phyloP scores from a whole-genome alignment of 1,284 basidiomycete species.

The Neotropicomus parvogracilis region DNA sequence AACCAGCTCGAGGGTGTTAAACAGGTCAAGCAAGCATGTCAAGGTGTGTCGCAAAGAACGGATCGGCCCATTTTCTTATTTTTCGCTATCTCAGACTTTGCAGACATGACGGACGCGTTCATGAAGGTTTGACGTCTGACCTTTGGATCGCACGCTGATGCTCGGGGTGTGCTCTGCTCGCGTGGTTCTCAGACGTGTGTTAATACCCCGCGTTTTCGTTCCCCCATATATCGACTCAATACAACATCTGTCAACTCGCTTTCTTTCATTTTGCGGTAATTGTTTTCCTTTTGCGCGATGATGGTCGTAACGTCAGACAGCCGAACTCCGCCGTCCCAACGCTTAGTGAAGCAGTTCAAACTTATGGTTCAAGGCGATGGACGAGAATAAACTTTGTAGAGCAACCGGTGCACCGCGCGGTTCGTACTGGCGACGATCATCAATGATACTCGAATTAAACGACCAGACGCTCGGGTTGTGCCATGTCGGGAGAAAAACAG shows the following conservation, averaged over 20 bases:
- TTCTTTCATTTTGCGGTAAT: not conserved
- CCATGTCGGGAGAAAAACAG: not conserved
- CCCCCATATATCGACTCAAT: not conserved
- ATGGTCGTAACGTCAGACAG: not conserved
- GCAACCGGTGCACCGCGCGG: not conserved
- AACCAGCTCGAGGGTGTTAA: conserved; percentile 24
- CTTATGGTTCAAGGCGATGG: not conserved
- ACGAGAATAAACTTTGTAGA: not conserved
- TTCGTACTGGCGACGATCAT: not conserved
- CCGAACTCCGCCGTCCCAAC: not conserved
- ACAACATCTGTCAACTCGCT: not conserved
- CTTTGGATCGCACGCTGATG: not conserved
- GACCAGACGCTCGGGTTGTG: not conserved
- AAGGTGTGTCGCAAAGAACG: conserved; percentile 16
- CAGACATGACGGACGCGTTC: conserved; percentile 21
- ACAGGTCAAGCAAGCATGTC: conserved; percentile 19
- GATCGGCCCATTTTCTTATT: not conserved
- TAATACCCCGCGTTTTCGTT: not conserved
- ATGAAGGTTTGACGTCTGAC: conserved; percentile 20
- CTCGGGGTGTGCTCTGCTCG: not conserved
- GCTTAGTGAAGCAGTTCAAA: not conserved
- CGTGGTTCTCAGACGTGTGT: not conserved
- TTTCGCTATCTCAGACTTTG: conserved; percentile 13
- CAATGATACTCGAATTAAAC: not conserved
- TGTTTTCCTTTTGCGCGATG: not conserved